A percentile compares a stretch with the other conserved stretches of the same genome.
Evolutionary conservation across 805 yeast species (phyloP).

Genomic region (Zygosaccharomyces rouxii): DNA sequence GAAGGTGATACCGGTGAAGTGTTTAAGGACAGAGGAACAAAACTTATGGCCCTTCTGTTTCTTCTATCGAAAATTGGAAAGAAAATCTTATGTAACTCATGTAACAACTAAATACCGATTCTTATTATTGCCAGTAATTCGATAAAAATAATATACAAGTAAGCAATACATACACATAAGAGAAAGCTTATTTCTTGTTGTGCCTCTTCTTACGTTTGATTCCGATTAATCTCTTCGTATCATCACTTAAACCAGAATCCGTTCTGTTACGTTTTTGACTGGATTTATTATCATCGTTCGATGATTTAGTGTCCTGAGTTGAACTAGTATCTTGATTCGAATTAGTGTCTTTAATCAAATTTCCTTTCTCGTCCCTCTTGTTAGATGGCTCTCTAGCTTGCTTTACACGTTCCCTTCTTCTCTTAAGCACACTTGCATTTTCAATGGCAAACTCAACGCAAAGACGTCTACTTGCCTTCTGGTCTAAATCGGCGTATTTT

Average conservation of each 20-base stretch:
- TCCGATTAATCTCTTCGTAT: slow-evolving; percentile 61
- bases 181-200: slow-evolving; percentile 36
- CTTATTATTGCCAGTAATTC: background rate
- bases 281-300: slow-evolving; percentile 28
- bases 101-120: background rate
- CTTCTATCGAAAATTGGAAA: too few species aligned
- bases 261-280: slow-evolving; percentile 13
- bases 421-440: slow-evolving; percentile 86
- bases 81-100: background rate
- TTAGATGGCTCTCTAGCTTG: slow-evolving; percentile 37
- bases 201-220: slow-evolving; percentile 59
- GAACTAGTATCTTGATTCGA: slow-evolving; percentile 22
- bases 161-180: background rate
- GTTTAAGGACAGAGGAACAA: background rate
- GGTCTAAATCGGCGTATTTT: slow-evolving; percentile 51
- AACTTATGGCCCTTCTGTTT: background rate
- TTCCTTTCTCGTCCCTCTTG: slow-evolving; percentile 29
- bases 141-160: slow-evolving; percentile 1
- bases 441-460: slow-evolving; percentile 96
- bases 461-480: slow-evolving; percentile 61
- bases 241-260: slow-evolving; percentile 44
- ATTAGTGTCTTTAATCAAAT: slow-evolving; percentile 20
- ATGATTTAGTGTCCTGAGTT: slow-evolving; percentile 21
- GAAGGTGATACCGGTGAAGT: slow-evolving; percentile 15
- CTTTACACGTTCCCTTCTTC: slow-evolving; percentile 69